Evolutionary conservation across 108 stramenopile genomes (phyloP), one percentile per base, ranked within the genome.

Genomic region (Parietichytrium sp.): DNA sequence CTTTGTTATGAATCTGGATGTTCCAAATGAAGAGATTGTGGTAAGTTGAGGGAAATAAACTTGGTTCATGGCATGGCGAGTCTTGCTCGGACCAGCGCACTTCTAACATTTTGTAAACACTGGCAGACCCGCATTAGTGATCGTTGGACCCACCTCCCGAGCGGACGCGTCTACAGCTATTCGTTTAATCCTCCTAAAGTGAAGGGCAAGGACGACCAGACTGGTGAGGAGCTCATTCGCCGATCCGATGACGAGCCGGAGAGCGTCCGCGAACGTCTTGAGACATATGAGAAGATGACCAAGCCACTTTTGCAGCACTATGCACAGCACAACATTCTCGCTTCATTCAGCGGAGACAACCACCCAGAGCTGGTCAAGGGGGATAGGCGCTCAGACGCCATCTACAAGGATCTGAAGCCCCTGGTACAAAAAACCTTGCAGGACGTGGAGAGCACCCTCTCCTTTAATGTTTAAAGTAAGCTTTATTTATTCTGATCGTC

Each of bases 221-320:
- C 98, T 16, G 95, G 95, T 6, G 98, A 98, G 88, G 83, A 84
- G 3, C 87, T 98, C 20, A 91, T 96, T n/a, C 96, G 95, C 80
- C 86, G 98, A 30, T 93, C 94, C 23, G 98, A 98, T 86, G 97
- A 98, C 86, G 93, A 94, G 82, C 95, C 95, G 0, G 96, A 93
- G 79, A 88, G 85, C 48, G 92, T 97, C 12, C 82, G 92, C 48
- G 86, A 86, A 31, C 90, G 98, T 50, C 90, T 99, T 54, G 88
- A 89, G 18, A 89, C 88, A 53, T 99, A 99, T 88, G 93, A 94
- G 48, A 82, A 90, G 45, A n/a, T 81, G 29, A 81, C 61, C 4
- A 45, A 45, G 38, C 61, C 61, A 8, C 61, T 72, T 6, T 42
- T 72, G 10, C 23, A 16, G 38, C 61, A 72, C 42, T 72, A 72